These are phyloP conservation scores for Aspergillus cejpii DNA, from an alignment of 2,329 filamentous ascomycete species.

Conservation along the genomic window DNA sequence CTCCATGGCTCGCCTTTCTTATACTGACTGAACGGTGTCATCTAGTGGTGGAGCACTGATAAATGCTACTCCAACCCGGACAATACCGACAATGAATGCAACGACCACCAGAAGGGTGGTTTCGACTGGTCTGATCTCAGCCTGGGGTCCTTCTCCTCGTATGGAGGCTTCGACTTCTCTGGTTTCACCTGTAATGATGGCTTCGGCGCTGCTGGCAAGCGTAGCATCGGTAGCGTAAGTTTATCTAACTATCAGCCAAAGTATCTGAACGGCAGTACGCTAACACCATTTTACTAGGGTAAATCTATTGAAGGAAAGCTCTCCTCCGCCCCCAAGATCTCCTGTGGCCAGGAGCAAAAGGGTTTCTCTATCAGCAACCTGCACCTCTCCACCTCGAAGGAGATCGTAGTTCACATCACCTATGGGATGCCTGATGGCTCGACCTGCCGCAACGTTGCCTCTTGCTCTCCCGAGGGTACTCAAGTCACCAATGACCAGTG, in stretches of 20 bases:
- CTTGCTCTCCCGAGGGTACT: slow-evolving; percentile 62
- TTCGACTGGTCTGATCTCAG: slow-evolving; percentile 64
- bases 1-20: neutral
- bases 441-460: slow-evolving; percentile 68
- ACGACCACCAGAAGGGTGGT: slow-evolving; percentile 59
- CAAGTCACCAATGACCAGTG: slow-evolving; percentile 79
- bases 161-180: slow-evolving; percentile 66
- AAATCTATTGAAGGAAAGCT: slow-evolving; percentile 58
- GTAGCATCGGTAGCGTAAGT: slow-evolving; percentile 39
- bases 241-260: slow-evolving; percentile 11
- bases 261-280: slow-evolving; percentile 1
- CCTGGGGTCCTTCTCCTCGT: slow-evolving; percentile 56
- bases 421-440: slow-evolving; percentile 80
- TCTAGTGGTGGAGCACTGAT: slow-evolving; percentile 46
- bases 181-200: slow-evolving; percentile 64
- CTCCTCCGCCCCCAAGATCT: slow-evolving; percentile 53
- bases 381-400: slow-evolving; percentile 65
- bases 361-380: slow-evolving; percentile 70
- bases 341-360: slow-evolving; percentile 47
- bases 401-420: slow-evolving; percentile 75
- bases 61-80: slow-evolving; percentile 58
- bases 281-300: slow-evolving; percentile 32
- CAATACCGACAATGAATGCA: slow-evolving; percentile 73
- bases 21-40: slow-evolving; percentile 2
- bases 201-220: slow-evolving; percentile 34